Evolutionary conservation across 306 rosid species (phyloP).

Genomic region (Corylus avellana): DNA sequence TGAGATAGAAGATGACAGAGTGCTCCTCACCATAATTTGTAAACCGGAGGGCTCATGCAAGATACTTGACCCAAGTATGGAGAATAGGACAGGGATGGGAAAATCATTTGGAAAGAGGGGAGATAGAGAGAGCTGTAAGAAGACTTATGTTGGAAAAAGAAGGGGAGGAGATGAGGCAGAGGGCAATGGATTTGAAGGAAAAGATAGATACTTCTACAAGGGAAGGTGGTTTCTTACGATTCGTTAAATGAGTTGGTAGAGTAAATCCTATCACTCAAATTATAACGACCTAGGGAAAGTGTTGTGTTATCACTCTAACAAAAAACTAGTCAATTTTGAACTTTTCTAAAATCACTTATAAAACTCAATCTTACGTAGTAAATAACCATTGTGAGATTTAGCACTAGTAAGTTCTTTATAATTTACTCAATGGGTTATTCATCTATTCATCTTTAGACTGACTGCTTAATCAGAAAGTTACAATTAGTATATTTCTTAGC

Average conservation of each 20-base stretch:
- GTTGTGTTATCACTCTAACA: too few relatives aligned
- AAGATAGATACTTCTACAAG: neutral
- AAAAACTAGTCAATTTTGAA: too few relatives aligned
- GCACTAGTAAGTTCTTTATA: too few relatives aligned
- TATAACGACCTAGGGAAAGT: too few relatives aligned
- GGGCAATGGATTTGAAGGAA: neutral
- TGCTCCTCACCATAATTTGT: neutral
- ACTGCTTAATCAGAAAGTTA: neutral
- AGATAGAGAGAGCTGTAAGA: neutral
- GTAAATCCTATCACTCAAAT: neutral
- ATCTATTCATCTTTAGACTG: neutral
- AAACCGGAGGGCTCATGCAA: conserved; percentile 43
- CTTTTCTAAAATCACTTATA: too few relatives aligned
- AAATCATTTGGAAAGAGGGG: neutral
- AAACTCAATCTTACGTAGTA: too few relatives aligned
- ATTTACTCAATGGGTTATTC: too few relatives aligned
- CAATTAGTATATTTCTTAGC: neutral
- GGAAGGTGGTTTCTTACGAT: neutral
- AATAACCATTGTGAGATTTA: too few relatives aligned
- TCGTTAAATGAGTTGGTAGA: neutral
- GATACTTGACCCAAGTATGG: conserved; percentile 41
- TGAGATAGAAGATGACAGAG: conserved; percentile 26
- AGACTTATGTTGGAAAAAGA: conserved; percentile 1
- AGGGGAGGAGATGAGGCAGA: neutral
- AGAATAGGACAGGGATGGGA: conserved; percentile 23